A percentile compares a stretch with the other conserved stretches of the same genome.
These are phyloP conservation scores for Saccharomycopsis fermentans DNA, from an alignment of 805 yeast species.

Conservation along the genomic window DNA sequence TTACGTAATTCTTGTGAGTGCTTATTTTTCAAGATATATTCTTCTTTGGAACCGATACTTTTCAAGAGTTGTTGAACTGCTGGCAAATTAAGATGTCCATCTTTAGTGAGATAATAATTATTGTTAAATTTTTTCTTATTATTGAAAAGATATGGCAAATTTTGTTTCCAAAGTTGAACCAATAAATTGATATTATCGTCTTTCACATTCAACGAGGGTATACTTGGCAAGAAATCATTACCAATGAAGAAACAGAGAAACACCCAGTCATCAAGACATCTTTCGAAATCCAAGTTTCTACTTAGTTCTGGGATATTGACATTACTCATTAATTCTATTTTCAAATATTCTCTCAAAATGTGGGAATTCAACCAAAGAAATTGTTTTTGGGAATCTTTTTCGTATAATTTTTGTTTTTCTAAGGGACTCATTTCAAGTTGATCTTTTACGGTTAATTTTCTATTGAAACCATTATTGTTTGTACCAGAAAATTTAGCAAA, in stretches of 20 bases:
- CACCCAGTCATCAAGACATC: conserved; percentile 98
- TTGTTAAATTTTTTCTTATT: conserved; percentile 19
- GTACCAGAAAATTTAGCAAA: conserved; percentile 55
- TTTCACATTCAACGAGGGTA: conserved; percentile 89
- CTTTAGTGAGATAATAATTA: conserved; percentile 79
- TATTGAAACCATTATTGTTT: conserved; percentile 24
- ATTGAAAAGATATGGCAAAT: conserved; percentile 36
- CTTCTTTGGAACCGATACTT: conserved; percentile 64
- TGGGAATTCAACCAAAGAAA: conserved; percentile 90
- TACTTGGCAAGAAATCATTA: conserved; percentile 94
- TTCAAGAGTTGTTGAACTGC: conserved; percentile 65
- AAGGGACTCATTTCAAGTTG: conserved; percentile 52
- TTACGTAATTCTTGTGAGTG: conserved; percentile 62
- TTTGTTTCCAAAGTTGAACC: conserved; percentile 72
- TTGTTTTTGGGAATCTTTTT: conserved; percentile 50
- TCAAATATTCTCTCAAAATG: conserved; percentile 78
- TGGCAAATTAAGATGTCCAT: conserved; percentile 68
- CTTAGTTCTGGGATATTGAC: conserved; percentile 51
- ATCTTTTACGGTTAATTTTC: conserved; percentile 36
- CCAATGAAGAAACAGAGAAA: conserved; percentile 98
- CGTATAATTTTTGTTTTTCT: conserved; percentile 31
- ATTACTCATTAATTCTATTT: conserved; percentile 47
- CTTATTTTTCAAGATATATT: conserved; percentile 60
- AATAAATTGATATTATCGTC: conserved; percentile 85
- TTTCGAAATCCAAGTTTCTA: conserved; percentile 75